These are phyloP conservation scores for Fusarium foetens DNA, from an alignment of 2,329 filamentous ascomycete species.

Conservation along the genomic window DNA sequence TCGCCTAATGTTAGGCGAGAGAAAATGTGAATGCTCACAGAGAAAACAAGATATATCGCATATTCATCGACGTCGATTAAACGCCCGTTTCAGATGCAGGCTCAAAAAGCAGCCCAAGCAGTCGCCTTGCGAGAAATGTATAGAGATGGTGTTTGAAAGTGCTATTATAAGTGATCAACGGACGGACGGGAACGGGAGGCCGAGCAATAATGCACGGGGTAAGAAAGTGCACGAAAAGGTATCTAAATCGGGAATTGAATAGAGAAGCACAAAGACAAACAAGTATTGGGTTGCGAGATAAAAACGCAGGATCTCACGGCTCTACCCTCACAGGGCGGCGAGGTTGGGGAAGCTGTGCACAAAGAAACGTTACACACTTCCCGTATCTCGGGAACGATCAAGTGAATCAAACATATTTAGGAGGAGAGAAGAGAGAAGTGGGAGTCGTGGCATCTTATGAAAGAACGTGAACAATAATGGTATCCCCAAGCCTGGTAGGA, in stretches of 20 bases:
- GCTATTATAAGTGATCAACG: not conserved
- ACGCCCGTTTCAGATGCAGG: not conserved
- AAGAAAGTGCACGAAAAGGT: not conserved
- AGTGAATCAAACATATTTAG: not conserved
- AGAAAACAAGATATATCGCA: not conserved
- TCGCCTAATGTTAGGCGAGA: not conserved
- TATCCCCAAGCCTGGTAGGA: not conserved
- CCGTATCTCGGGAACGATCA: not conserved
- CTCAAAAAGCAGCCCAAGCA: not conserved
- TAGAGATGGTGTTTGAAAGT: not conserved
- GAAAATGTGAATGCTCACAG: not conserved
- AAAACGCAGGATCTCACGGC: not conserved
- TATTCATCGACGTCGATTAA: not conserved
- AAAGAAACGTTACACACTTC: conserved; percentile 9
- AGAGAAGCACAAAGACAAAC: not conserved
- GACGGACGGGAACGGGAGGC: not conserved
- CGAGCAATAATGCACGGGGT: not conserved
- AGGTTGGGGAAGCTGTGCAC: not conserved
- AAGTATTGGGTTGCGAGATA: not conserved
- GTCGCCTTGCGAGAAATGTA: not conserved
- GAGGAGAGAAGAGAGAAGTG: not conserved
- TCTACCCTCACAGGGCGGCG: not conserved
- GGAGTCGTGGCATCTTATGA: not conserved
- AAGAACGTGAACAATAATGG: not conserved
- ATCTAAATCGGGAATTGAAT: not conserved